Conservation (phyloP, 495 filamentous ascomycete species). For the Neurospora sp. region DNA sequence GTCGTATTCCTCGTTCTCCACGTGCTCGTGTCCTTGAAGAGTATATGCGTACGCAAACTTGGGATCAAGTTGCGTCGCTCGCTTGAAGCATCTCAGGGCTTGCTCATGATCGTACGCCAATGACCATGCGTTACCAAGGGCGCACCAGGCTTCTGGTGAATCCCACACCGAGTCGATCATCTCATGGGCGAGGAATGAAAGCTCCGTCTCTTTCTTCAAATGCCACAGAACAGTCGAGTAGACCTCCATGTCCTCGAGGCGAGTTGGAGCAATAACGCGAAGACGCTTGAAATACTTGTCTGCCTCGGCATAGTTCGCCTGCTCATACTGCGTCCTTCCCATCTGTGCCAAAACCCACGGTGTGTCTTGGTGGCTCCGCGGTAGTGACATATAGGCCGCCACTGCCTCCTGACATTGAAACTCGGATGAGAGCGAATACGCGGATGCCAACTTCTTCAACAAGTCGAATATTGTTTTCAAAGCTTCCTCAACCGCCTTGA, state of each 20-base stretch:
- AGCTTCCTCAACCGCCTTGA: slow-evolving; percentile 59
- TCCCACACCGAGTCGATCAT: slow-evolving; percentile 75
- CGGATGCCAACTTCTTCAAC: slow-evolving; percentile 70
- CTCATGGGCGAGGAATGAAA: slow-evolving; percentile 86
- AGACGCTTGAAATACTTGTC: slow-evolving; percentile 75
- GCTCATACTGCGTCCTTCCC: slow-evolving; percentile 81
- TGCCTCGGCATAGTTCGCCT: slow-evolving; percentile 70
- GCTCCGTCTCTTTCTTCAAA: slow-evolving; percentile 78
- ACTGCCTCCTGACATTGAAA: slow-evolving; percentile 73
- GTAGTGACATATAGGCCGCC: slow-evolving; percentile 56
- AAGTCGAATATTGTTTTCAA: slow-evolving; percentile 69
- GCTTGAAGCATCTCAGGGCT: slow-evolving; percentile 88
- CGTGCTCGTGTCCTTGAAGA: slow-evolving; percentile 89
- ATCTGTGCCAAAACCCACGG: slow-evolving; percentile 92
- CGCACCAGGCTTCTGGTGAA: slow-evolving; percentile 92
- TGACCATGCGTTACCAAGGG: slow-evolving; percentile 88
- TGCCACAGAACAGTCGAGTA: slow-evolving; percentile 98
- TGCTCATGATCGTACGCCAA: slow-evolving; percentile 93
- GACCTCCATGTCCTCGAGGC: slow-evolving; percentile 88
- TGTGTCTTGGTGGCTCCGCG: slow-evolving; percentile 72
- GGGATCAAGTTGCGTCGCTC: slow-evolving; percentile 81
- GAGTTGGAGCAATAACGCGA: slow-evolving; percentile 62
- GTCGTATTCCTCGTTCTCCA: slow-evolving; percentile 95
- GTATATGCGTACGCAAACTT: slow-evolving; percentile 94
- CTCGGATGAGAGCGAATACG: slow-evolving; percentile 63